Conservation (phyloP, 139 green algal species). For the Micromonas pusilla region DNA sequence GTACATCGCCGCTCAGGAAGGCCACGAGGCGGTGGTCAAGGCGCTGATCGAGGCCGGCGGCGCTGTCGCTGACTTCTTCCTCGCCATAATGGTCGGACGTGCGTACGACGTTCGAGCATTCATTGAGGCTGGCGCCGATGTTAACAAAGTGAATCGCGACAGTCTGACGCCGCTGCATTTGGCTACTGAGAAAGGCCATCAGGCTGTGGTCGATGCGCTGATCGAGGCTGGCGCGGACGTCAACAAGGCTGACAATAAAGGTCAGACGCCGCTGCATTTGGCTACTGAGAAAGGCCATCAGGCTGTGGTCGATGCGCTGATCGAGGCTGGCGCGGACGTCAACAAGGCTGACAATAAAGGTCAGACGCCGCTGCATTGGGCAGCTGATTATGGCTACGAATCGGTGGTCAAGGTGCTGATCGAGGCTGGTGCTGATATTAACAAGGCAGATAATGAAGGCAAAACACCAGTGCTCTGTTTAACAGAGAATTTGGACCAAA, state of each 20-base stretch:
- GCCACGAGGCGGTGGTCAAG: not conserved
- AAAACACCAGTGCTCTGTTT: not conserved
- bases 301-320: constrained; percentile 12
- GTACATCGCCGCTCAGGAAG: not conserved
- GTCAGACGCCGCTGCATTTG: constrained; percentile 12
- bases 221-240: constrained; percentile 6
- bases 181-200: not conserved
- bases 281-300: constrained; percentile 7
- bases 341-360: no score
- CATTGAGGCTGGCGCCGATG: not conserved
- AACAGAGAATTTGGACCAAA: not conserved
- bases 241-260: not conserved
- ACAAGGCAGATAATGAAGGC: not conserved
- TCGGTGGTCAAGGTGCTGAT: not conserved
- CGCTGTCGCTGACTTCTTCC: not conserved
- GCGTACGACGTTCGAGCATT: not conserved
- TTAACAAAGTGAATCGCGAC: not conserved
- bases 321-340: not conserved
- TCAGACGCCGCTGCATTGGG: not conserved
- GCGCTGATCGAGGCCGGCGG: constrained; percentile 2
- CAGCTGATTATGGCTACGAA: not conserved
- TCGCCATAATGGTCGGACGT: not conserved
- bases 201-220: not conserved
- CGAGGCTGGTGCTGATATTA: not conserved
- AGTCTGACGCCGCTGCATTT: not conserved